Percentiles rank a stretch among this genome's conserved stretches.
Conservation (phyloP, 1,139 yeast genomes). For the Nakaseomyces uthaithaninus region DNA sequence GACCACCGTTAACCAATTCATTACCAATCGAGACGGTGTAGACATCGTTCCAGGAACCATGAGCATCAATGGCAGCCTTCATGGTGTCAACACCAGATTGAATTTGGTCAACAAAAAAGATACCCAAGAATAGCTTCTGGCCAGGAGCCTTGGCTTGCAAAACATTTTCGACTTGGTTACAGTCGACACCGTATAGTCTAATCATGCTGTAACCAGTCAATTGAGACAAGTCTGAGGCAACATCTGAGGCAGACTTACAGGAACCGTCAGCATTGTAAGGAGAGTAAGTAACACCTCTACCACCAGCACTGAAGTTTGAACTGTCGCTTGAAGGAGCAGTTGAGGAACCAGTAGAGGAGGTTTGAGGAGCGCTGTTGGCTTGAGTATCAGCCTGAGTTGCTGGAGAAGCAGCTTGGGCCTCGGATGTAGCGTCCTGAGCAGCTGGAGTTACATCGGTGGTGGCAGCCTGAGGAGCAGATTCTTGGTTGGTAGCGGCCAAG, state of each 20-base stretch:
- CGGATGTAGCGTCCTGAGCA: slow-evolving; percentile 31
- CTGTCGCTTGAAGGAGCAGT: slow-evolving; percentile 42
- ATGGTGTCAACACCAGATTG: slow-evolving; percentile 47
- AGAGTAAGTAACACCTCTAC: slow-evolving; percentile 70
- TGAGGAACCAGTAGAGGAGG: slow-evolving; percentile 28
- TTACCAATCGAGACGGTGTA: slow-evolving; percentile 73
- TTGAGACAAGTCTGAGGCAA: slow-evolving; percentile 50
- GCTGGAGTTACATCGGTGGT: slow-evolving; percentile 31
- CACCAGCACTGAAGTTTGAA: slow-evolving; percentile 30
- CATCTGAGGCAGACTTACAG: slow-evolving; percentile 57
- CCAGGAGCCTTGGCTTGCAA: slow-evolving; percentile 49
- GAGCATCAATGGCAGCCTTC: slow-evolving; percentile 43
- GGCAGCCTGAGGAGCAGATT: slow-evolving; percentile 14
- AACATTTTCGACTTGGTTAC: slow-evolving; percentile 66
- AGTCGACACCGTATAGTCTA: slow-evolving; percentile 79
- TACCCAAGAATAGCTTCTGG: slow-evolving; percentile 68
- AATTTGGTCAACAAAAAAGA: slow-evolving; percentile 50
- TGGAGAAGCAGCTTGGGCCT: slow-evolving; percentile 28
- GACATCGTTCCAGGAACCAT: slow-evolving; percentile 63
- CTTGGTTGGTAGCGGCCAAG: slow-evolving; percentile 11
- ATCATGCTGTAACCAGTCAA: slow-evolving; percentile 50
- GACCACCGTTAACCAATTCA: slow-evolving; percentile 65
- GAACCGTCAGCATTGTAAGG: slow-evolving; percentile 66
- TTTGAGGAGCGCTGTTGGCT: slow-evolving; percentile 38
- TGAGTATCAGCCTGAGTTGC: slow-evolving; percentile 43